phyloP scores from a whole-genome alignment of 192 early-diverging fungal genomes.

The Coemansia sp. region DNA sequence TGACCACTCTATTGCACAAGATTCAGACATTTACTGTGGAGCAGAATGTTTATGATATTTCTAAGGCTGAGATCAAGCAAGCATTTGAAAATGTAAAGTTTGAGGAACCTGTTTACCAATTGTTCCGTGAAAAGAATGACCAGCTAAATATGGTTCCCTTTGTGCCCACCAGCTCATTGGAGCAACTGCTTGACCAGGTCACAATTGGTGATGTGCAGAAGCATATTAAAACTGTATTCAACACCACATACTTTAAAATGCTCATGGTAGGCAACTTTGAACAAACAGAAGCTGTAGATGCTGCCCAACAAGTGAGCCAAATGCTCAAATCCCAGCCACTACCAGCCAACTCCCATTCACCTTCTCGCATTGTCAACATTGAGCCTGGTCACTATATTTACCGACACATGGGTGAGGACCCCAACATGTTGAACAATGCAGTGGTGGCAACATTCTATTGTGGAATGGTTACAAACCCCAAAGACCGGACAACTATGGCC shows the following conservation, averaged over 20 bases:
- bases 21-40: not conserved
- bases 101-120: too few relatives aligned
- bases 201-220: not conserved
- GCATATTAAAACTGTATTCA: not conserved
- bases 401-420: constrained; percentile 46
- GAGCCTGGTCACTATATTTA: constrained; percentile 32
- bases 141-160: too few relatives aligned
- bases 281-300: constrained; percentile 59
- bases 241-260: constrained; percentile 63
- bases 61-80: not conserved
- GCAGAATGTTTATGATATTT: not conserved
- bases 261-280: constrained; percentile 78
- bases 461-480: constrained; percentile 61
- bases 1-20: not conserved
- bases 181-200: not conserved
- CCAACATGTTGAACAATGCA: constrained; percentile 78
- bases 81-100: too few relatives aligned
- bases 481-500: constrained; percentile 56
- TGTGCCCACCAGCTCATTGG: not conserved
- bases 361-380: constrained; percentile 1
- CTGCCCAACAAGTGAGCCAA: constrained; percentile 55
- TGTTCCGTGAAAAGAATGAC: too few relatives aligned
- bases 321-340: constrained; percentile 59
- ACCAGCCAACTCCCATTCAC: constrained; percentile 7
- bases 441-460: constrained; percentile 76